A percentile compares a stretch with the other conserved stretches of the same genome.
phyloP scores from a whole-genome alignment of 495 filamentous ascomycete genomes.

The Daldinia childiae region DNA sequence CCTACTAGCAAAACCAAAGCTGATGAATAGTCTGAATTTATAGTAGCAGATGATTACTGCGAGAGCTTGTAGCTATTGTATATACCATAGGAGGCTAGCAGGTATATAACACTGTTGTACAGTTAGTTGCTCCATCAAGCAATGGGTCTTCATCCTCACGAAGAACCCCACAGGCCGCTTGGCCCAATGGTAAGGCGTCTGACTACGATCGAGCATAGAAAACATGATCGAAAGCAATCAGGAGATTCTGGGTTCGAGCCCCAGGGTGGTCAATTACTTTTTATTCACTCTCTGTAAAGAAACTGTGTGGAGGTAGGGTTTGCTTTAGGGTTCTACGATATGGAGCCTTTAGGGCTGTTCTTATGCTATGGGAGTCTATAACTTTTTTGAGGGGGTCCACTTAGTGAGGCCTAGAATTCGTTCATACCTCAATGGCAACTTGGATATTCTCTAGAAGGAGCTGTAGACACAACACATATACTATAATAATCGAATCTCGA shows the following conservation, averaged over 20 bases:
- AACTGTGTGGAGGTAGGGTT: not conserved
- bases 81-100: not conserved
- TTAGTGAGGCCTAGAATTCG: not conserved
- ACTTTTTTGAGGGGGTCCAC: not conserved
- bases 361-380: not conserved
- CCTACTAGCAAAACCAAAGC: not conserved
- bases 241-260: conserved; percentile 19
- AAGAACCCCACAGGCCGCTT: conserved; percentile 10
- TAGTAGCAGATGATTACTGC: not conserved
- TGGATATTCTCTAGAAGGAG: not conserved
- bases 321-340: not conserved
- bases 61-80: not conserved
- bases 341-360: not conserved
- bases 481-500: not conserved
- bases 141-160: not conserved
- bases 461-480: not conserved
- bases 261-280: conserved; percentile 11
- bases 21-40: not conserved
- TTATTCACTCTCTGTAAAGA: not conserved
- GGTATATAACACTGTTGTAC: not conserved
- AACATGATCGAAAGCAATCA: conserved; percentile 4
- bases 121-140: not conserved
- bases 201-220: conserved; percentile 6
- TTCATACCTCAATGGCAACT: too few species aligned
- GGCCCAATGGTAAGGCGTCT: conserved; percentile 19